Evolutionary conservation across 2,329 filamentous ascomycete genomes (phyloP), one percentile per base, ranked within the genome.

Genomic region (Helicocarpus griseus): DNA sequence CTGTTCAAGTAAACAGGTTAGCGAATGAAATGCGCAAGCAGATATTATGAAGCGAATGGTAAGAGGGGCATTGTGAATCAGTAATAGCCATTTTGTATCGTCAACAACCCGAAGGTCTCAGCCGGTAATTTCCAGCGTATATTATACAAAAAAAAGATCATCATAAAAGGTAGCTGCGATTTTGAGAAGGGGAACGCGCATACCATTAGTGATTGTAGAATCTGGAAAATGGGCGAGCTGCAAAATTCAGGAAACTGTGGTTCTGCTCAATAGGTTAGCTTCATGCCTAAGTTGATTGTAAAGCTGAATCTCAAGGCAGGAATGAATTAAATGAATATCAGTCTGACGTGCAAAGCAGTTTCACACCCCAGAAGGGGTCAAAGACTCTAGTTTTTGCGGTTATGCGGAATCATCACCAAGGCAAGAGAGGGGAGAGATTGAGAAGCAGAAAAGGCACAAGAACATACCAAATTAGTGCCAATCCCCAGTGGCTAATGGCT

Each of bases 91-190:
- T 81, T 84, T 82, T 71, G 77, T 89, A 77, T 88, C 87, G 76
- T 86, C 87, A 87, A 79, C 68, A 76, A 75, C 74, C 69, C 73
- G 66, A 73, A 70, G 75, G 75, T 77, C 79, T 94, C 86, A 82
- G 88, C 83, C 88, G 88, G 88, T 94, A 94, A 94, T 85, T 93
- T 91, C 87, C 87, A 90, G 89, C 87, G 77, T 86, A 82, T 80
- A 80, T 73, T 57, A 54, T 50, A 55, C 51, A 49, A 52, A 49
- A 41, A n/a, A 57, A 54, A 46, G 50, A 62, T 56, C 57, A 61
- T 57, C 52, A 59, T 54, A 54, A 48, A 40, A 46, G 53, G 44
- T 5, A 36, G 17, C 21, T 9, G 29, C 14, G 19, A 24, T 19
- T 5, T n/a, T 19, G 22, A 9, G 7, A 22, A 26, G 22, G 19